phyloP scores from a whole-genome alignment of 306 rosid genomes.

The Herpetospermum pedunculosum region DNA sequence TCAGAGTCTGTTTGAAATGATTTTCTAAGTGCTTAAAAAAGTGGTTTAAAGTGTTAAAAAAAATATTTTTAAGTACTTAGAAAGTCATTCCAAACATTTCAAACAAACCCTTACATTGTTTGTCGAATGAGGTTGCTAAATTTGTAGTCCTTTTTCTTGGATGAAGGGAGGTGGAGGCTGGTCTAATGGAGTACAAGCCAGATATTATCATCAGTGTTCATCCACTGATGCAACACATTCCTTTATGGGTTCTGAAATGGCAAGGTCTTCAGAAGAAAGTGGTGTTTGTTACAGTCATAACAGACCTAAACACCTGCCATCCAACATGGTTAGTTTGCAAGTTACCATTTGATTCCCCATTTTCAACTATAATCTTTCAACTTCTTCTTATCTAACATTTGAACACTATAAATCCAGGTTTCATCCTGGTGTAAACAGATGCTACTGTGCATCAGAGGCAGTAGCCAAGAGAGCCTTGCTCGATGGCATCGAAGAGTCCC shows the following conservation, averaged over 20 bases:
- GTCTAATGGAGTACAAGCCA: conserved; percentile 88
- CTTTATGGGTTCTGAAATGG: conserved; percentile 98
- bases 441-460: conserved; percentile 82
- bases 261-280: conserved; percentile 91
- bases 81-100: too few species aligned
- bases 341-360: not conserved
- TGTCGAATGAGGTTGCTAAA: not conserved
- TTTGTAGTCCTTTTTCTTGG: conserved; percentile 11
- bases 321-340: conserved; percentile 64
- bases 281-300: conserved; percentile 75
- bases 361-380: not conserved
- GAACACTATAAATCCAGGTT: conserved; percentile 47
- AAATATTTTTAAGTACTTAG: too few species aligned
- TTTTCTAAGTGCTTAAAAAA: too few species aligned
- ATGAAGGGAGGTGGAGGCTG: conserved; percentile 93
- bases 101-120: too few species aligned
- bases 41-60: too few species aligned
- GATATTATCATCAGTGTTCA: conserved; percentile 95
- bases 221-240: conserved; percentile 98
- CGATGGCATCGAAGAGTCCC: conserved; percentile 77
- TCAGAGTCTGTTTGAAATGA: too few species aligned
- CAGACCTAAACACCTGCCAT: conserved; percentile 85
- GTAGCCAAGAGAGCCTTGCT: conserved; percentile 70
- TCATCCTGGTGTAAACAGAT: conserved; percentile 89
- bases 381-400: conserved; percentile 2